phyloP scores from a whole-genome alignment of 2,329 filamentous ascomycete species.

The Pochonia chlamydosporia region DNA sequence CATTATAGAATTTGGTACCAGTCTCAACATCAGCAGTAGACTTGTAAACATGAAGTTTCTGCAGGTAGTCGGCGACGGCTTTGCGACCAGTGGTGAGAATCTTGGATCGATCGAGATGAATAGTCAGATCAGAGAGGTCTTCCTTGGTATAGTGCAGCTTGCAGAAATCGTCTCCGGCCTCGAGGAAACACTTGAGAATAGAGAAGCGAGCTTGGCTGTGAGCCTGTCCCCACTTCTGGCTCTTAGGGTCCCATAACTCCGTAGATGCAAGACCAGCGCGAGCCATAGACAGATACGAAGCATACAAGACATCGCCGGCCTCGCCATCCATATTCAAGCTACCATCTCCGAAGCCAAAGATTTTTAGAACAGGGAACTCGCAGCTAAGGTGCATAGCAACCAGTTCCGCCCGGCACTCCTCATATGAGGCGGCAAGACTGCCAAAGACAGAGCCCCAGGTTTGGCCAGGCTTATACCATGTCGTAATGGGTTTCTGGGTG shows the following conservation, averaged over 20 bases:
- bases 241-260: constrained; percentile 93
- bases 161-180: constrained; percentile 83
- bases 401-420: constrained; percentile 91
- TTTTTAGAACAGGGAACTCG: constrained; percentile 81
- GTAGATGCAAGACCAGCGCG: constrained; percentile 82
- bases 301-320: constrained; percentile 83
- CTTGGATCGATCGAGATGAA: constrained; percentile 78
- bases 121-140: constrained; percentile 73
- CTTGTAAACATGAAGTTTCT: constrained; percentile 91
- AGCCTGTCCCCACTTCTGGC: constrained; percentile 84
- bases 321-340: constrained; percentile 63
- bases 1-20: constrained; percentile 74
- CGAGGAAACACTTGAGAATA: constrained; percentile 78
- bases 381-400: constrained; percentile 89
- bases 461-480: constrained; percentile 91
- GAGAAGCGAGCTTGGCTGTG: constrained; percentile 90
- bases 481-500: constrained; percentile 65
- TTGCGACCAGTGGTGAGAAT: constrained; percentile 78
- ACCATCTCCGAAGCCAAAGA: constrained; percentile 87
- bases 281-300: constrained; percentile 88
- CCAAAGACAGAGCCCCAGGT: constrained; percentile 95
- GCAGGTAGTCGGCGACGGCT: constrained; percentile 80
- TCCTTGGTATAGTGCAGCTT: constrained; percentile 68
- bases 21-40: constrained; percentile 75
- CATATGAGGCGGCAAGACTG: constrained; percentile 78